Evolutionary conservation across 225 moss, liverwort and hornwort species (phyloP).

Genomic region (Anthoceros angustus): DNA sequence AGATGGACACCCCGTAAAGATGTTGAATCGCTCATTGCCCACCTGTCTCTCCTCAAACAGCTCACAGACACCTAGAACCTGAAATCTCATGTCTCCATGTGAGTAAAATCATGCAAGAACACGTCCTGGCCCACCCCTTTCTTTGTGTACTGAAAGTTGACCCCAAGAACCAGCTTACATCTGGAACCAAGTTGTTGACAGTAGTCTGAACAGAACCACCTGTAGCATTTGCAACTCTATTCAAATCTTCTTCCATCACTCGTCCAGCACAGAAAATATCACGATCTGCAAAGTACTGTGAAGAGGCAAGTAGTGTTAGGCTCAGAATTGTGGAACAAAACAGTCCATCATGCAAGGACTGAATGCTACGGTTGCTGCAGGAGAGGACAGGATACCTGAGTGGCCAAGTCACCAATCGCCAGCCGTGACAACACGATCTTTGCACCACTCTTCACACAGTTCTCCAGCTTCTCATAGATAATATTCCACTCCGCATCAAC

Average conservation of each 20-base stretch:
- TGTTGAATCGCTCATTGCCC: constrained; percentile 96
- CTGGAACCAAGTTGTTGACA: constrained; percentile 78
- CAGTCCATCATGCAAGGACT: too few relatives aligned
- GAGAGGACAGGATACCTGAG: too few relatives aligned
- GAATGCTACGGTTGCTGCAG: too few relatives aligned
- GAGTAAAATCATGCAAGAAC: too few relatives aligned
- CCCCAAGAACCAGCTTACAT: constrained; percentile 29
- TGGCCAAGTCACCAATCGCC: constrained; percentile 85
- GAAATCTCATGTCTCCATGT: too few relatives aligned
- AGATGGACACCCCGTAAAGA: constrained; percentile 86
- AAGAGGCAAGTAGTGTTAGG: not conserved
- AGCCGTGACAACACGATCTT: constrained; percentile 87
- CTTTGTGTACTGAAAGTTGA: too few relatives aligned
- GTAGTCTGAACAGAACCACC: constrained; percentile 89
- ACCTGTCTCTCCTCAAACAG: constrained; percentile 85
- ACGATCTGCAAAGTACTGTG: constrained; percentile 84
- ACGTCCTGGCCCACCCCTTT: too few relatives aligned
- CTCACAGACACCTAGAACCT: constrained; percentile 82
- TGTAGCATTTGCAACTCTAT: constrained; percentile 68
- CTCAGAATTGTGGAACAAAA: not conserved
- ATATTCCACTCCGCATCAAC: constrained; percentile 99
- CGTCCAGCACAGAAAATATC: constrained; percentile 93
- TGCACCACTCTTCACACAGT: constrained; percentile 87
- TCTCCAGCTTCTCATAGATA: constrained; percentile 86
- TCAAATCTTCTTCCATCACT: constrained; percentile 87